Percentiles rank a stretch among this genome's conserved stretches.
phyloP scores from a whole-genome alignment of 2,329 filamentous ascomycete species.

The Hypoxylon sp. region DNA sequence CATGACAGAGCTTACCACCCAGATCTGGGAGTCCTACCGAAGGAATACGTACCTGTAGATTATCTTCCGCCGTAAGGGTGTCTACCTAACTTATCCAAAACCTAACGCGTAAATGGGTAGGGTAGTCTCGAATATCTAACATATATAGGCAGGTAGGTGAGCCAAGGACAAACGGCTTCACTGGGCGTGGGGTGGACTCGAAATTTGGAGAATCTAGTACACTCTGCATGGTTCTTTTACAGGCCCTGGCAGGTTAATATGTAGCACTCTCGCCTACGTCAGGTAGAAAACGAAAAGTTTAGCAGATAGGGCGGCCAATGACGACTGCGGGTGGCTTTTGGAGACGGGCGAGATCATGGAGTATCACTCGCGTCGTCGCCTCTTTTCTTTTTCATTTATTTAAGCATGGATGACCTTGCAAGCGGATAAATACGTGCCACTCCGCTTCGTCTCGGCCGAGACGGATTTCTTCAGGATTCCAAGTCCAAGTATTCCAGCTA shows the following conservation, averaged over 20 bases:
- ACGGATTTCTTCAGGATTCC: background rate
- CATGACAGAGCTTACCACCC: conserved; percentile 28
- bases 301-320: conserved; percentile 46
- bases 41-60: conserved; percentile 34
- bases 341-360: conserved; percentile 27
- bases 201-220: conserved; percentile 26
- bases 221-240: conserved; percentile 44
- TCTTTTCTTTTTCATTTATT: conserved; percentile 23
- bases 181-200: conserved; percentile 31
- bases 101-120: conserved; percentile 23
- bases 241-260: conserved; percentile 34
- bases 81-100: conserved; percentile 38
- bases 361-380: conserved; percentile 44
- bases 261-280: conserved; percentile 22
- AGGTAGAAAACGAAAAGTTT: conserved; percentile 30
- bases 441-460: conserved; percentile 9
- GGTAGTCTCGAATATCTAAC: conserved; percentile 31
- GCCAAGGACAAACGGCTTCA: conserved; percentile 8
- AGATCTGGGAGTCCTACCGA: conserved; percentile 29
- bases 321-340: conserved; percentile 9
- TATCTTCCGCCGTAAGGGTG: conserved; percentile 27
- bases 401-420: conserved; percentile 25
- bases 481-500: conserved; percentile 16
- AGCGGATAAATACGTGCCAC: conserved; percentile 42
- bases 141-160: conserved; percentile 20